Conservation (phyloP, 2,329 filamentous ascomycete species). For the Phialophora chinensis region DNA sequence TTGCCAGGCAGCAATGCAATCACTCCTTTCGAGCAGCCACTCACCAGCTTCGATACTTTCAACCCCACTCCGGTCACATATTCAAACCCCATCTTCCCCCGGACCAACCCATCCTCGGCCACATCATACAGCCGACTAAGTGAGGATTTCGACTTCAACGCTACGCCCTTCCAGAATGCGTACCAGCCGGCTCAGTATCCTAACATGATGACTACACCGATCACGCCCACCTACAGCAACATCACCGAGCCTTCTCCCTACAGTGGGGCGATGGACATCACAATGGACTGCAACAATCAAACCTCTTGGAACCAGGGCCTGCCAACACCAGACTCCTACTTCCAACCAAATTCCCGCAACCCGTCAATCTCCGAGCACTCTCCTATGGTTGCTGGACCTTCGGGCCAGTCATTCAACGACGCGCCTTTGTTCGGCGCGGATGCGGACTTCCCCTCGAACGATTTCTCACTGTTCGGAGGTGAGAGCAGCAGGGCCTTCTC, state of each 20-base stretch:
- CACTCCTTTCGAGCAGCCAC: constrained; percentile 37
- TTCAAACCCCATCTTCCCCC: constrained; percentile 37
- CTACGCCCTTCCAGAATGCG: constrained; percentile 18
- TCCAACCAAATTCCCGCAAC: constrained; percentile 38
- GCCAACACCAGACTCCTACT: constrained; percentile 38
- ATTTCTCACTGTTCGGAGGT: constrained; percentile 38
- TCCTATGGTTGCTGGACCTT: constrained; percentile 36
- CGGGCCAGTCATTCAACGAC: constrained; percentile 30
- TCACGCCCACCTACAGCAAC: constrained; percentile 39
- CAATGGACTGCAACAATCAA: constrained; percentile 31
- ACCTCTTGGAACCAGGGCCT: constrained; percentile 31
- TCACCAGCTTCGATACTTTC: constrained; percentile 35
- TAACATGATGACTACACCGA: constrained; percentile 37
- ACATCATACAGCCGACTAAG: constrained; percentile 22
- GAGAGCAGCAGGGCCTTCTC: constrained; percentile 36
- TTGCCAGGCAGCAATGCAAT: constrained; percentile 33
- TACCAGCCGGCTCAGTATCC: constrained; percentile 34
- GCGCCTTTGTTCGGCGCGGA: constrained; percentile 27
- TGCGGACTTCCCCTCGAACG: constrained; percentile 31
- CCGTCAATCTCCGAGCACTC: constrained; percentile 37
- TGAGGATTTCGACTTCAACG: constrained; percentile 36
- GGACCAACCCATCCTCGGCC: constrained; percentile 16
- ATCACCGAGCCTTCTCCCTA: constrained; percentile 39
- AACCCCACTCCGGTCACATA: constrained; percentile 31
- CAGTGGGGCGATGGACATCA: constrained; percentile 30